These are phyloP conservation scores for Phytophthora kernoviae DNA, from an alignment of 352 stramenopile species.

Conservation along the genomic window DNA sequence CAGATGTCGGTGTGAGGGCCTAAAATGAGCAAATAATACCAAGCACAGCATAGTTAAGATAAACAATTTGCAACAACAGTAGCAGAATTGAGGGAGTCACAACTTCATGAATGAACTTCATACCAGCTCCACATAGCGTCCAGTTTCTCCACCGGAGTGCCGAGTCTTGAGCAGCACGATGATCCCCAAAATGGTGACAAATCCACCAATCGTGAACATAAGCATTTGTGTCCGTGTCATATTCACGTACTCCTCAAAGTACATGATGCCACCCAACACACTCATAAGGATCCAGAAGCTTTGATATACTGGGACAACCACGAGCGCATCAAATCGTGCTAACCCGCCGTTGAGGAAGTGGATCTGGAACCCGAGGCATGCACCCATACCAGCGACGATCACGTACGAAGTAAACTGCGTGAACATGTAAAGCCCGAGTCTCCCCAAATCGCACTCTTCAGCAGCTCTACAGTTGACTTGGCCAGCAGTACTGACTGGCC, in stretches of 20 bases:
- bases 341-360: conserved; percentile 91
- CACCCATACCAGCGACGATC: conserved; percentile 67
- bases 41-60: conserved; percentile 1
- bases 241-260: conserved; percentile 91
- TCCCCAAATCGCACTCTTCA: conserved; percentile 92
- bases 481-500: conserved; percentile 89
- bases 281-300: conserved; percentile 92
- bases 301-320: conserved; percentile 92
- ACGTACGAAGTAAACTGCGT: conserved; percentile 79
- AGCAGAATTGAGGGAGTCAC: background rate
- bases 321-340: conserved; percentile 87
- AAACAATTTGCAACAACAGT: background rate
- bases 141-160: conserved; percentile 34
- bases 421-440: conserved; percentile 78
- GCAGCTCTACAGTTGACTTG: conserved; percentile 89
- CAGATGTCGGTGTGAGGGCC: conserved; percentile 77
- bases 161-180: conserved; percentile 75
- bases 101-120: conserved; percentile 12
- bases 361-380: conserved; percentile 82
- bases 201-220: conserved; percentile 81
- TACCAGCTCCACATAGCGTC: conserved; percentile 77
- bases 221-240: conserved; percentile 79
- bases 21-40: conserved; percentile 27
- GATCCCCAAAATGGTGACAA: conserved; percentile 82
- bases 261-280: conserved; percentile 92